A percentile compares a stretch with the other conserved stretches of the same genome.
Conservation (phyloP, 78 protist genomes). For the Parvularia atlantis region DNA sequence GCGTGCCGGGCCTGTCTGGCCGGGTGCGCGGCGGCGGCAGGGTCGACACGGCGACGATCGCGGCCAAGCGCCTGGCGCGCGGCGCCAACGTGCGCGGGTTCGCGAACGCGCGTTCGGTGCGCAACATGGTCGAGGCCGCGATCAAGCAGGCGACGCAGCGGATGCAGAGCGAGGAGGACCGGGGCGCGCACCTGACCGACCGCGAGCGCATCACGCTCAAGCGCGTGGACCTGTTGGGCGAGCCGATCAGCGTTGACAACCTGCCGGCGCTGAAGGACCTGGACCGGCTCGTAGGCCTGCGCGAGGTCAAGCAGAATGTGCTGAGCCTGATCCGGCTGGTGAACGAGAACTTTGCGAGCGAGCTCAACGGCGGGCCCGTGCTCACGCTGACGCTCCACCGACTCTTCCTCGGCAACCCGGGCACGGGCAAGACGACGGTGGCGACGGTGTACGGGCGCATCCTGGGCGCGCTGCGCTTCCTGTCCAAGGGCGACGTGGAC, state of each 20-base stretch:
- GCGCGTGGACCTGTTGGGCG: too few species aligned
- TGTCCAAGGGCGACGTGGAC: background rate
- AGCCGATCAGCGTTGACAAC: background rate
- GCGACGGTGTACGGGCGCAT: conserved; percentile 13
- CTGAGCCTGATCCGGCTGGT: background rate
- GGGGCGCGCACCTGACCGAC: background rate
- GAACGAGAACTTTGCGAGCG: conserved; percentile 5
- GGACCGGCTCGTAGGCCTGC: conserved; percentile 13
- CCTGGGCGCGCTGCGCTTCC: background rate
- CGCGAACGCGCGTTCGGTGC: conserved; percentile 26
- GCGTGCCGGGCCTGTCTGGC: background rate
- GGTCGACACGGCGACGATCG: background rate
- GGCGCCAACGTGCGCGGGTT: conserved; percentile 1
- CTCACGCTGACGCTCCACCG: background rate
- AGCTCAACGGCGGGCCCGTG: background rate
- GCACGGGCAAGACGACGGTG: conserved; percentile 44
- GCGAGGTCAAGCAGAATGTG: conserved; percentile 22
- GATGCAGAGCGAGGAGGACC: background rate
- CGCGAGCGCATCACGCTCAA: background rate
- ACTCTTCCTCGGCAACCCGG: conserved; percentile 16
- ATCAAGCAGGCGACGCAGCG: background rate
- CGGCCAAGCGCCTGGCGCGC: conserved; percentile 1
- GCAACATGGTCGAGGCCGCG: background rate
- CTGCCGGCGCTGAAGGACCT: conserved; percentile 6
- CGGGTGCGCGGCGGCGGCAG: background rate